Base-by-base conservation (phyloP, 228 moss, liverwort and hornwort genomes). In the Sphagnum fallax region DNA sequence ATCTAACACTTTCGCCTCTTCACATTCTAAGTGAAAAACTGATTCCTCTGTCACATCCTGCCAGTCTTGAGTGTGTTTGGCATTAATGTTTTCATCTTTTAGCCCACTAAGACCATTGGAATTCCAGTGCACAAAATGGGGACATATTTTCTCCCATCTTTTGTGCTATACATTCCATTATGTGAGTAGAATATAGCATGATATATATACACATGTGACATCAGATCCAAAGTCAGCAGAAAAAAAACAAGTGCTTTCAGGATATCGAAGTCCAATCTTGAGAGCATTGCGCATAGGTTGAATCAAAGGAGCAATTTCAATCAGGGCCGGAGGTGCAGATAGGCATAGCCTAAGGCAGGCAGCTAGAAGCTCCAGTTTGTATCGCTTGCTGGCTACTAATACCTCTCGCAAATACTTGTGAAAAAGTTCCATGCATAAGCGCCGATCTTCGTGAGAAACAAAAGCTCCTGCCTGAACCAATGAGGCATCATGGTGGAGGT, bases 211-310 rank as follows among this genome's bases (percentile, higher is more conserved):
- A 32, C 32, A 32, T 32, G 32, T 32, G 32, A 32, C 32, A 32
- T 32, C 32, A 32, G 32, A 32, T 32, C 3, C 32, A 32, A 32
- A 32, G 32, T 32, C 32, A 32, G 32, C 32, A 32, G 32, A 32
- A 32, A 32, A 32, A 32, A 32, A 32, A 32, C 32, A 32, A 32
- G 32, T 32, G 32, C 32, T 32, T 32, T 62, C 68, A 92, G 92
- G 92, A 92, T 92, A 92, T 92, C 95, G 84, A 75, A 95, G 82
- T 70, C 95, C 95, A 61, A 95, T 90, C 69, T 84, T 92, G 72
- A 95, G 71, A 68, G 92, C 92, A 73, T 75, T 95, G 69, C 81
- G 83, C 67, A 95, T 63, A 16, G 92, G 74, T 63, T 77, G 78
- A 63, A 95, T 80, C 67, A 91, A 67, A 58, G 84, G 80, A 32